Evolutionary conservation across 2,329 filamentous ascomycete genomes (phyloP).

Genomic region (Arthrobotrys sphaeroides): DNA sequence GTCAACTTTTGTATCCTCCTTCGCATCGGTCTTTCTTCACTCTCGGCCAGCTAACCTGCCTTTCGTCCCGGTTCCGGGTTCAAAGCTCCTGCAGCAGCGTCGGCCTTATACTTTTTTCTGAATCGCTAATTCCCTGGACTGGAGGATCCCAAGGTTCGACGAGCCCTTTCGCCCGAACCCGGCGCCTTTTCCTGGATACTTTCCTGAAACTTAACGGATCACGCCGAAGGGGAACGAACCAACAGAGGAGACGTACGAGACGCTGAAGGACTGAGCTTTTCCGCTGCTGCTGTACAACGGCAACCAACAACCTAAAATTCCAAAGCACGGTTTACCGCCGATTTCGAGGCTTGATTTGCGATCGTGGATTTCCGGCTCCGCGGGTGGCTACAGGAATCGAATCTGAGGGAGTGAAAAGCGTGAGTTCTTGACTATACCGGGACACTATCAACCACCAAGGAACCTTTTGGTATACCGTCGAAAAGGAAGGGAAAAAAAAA

Average conservation of each 20-base stretch:
- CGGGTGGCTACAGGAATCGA: constrained; percentile 5
- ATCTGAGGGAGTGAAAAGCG: neutral
- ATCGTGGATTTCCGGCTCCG: constrained; percentile 6
- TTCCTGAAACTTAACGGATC: constrained; percentile 20
- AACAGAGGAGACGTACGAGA: neutral
- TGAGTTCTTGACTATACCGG: constrained; percentile 17
- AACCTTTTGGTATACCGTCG: neutral
- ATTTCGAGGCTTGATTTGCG: constrained; percentile 20
- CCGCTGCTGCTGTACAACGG: constrained; percentile 39
- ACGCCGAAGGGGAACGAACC: constrained; percentile 16
- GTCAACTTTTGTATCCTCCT: neutral
- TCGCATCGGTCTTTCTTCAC: neutral
- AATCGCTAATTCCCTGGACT: constrained; percentile 18
- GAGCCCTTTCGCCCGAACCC: constrained; percentile 49
- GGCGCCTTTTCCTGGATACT: constrained; percentile 22
- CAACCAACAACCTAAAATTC: constrained; percentile 20
- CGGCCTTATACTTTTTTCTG: constrained; percentile 14
- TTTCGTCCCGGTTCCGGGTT: constrained; percentile 7
- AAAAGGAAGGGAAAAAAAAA: neutral
- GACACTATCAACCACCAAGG: no score
- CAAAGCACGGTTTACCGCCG: neutral
- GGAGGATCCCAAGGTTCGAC: neutral
- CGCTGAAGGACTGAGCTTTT: neutral
- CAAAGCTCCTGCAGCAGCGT: constrained; percentile 9
- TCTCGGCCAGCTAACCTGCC: neutral